Percentiles rank a stretch among this genome's conserved stretches.
phyloP scores from a whole-genome alignment of 257 asterid species.

The Misopates orontium region DNA sequence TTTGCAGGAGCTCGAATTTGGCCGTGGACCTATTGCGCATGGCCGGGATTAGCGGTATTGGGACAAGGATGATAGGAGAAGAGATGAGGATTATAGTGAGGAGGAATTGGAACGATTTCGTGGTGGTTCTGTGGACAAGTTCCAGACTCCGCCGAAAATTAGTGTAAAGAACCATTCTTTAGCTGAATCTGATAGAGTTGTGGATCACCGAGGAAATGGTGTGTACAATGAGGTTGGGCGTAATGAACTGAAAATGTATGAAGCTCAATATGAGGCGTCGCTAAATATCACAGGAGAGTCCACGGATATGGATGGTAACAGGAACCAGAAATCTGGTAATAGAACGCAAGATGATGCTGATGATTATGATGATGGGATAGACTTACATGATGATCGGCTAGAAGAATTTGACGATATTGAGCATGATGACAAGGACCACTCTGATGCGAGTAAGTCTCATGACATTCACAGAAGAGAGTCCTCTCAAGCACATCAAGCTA shows the following conservation, averaged over 20 bases:
- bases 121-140: slow-evolving; percentile 44
- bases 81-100: slow-evolving; percentile 79
- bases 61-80: slow-evolving; percentile 96
- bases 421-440: slow-evolving; percentile 47
- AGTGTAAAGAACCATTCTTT: slow-evolving; percentile 35
- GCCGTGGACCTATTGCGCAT: slow-evolving; percentile 68
- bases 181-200: slow-evolving; percentile 39
- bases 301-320: slow-evolving; percentile 35
- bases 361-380: slow-evolving; percentile 93
- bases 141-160: slow-evolving; percentile 34
- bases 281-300: slow-evolving; percentile 48
- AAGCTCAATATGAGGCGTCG: slow-evolving; percentile 86
- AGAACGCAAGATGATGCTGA: slow-evolving; percentile 58
- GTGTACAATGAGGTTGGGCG: slow-evolving; percentile 94
- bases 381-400: slow-evolving; percentile 59
- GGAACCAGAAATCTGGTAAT: slow-evolving; percentile 41
- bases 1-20: slow-evolving; percentile 62
- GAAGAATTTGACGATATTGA: slow-evolving; percentile 63
- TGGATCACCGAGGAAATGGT: slow-evolving; percentile 52
- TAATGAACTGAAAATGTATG: slow-evolving; percentile 73
- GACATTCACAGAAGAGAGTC: slow-evolving; percentile 37
- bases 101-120: slow-evolving; percentile 53
- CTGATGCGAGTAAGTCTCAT: slow-evolving; percentile 35
- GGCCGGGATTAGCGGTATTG: slow-evolving; percentile 91
- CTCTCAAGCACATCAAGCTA: slow-evolving; percentile 33